Conservation (phyloP, 768 basidiomycete species). For the Suillus sp. region DNA sequence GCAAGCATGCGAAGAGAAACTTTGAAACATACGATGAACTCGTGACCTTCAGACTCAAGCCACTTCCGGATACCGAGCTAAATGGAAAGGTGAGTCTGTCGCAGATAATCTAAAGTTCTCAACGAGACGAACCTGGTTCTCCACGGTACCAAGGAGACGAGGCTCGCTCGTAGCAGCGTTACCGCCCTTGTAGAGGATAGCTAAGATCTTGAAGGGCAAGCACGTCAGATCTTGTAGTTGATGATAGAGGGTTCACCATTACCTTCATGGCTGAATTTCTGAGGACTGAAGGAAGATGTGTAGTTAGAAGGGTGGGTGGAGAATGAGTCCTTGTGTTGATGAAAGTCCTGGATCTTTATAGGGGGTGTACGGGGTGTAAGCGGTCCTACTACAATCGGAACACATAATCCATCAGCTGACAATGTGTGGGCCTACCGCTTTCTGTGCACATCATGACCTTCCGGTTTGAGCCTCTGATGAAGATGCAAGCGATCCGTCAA, state of each 20-base stretch:
- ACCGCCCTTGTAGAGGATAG: conserved; percentile 72
- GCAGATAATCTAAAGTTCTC: background rate
- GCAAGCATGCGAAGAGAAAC: background rate
- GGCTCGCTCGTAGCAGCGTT: conserved; percentile 67
- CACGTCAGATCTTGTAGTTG: conserved; percentile 7
- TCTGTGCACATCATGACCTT: conserved; percentile 1
- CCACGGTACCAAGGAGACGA: conserved; percentile 76
- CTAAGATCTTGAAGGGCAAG: conserved; percentile 53
- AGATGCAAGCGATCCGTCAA: background rate
- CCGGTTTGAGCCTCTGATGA: conserved; percentile 13
- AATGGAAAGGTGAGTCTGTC: background rate
- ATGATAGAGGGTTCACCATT: background rate
- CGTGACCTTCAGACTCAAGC: conserved; percentile 73
- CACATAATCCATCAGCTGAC: conserved; percentile 22
- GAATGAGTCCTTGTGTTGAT: background rate
- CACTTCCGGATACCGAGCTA: conserved; percentile 75
- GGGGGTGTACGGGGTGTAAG: conserved; percentile 6
- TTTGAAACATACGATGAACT: conserved; percentile 56
- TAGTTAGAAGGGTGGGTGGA: conserved; percentile 19
- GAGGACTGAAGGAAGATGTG: conserved; percentile 5
- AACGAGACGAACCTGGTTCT: conserved; percentile 61
- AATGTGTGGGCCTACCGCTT: conserved; percentile 8
- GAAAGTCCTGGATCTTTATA: conserved; percentile 24
- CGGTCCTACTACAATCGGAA: conserved; percentile 12
- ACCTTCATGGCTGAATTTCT: conserved; percentile 46